These are phyloP conservation scores for Bipolaris gigantea DNA, from an alignment of 2,329 filamentous ascomycete species.

Conservation along the genomic window DNA sequence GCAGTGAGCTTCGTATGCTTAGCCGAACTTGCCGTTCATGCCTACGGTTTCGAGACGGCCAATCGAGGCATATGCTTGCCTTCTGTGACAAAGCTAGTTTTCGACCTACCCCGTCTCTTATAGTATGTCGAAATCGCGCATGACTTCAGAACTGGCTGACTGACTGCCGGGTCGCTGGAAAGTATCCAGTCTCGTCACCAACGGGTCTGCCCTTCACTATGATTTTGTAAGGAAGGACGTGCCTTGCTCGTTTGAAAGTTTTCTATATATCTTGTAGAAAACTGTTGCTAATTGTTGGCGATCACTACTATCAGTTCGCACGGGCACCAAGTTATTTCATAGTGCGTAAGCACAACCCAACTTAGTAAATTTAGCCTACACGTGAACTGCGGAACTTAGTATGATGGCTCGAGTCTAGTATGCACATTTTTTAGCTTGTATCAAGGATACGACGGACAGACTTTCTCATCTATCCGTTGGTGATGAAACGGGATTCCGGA, in stretches of 20 bases:
- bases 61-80: background rate
- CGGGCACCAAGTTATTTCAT: background rate
- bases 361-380: background rate
- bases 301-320: too few species aligned
- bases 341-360: background rate
- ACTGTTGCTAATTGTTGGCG: too few species aligned
- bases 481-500: background rate
- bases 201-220: background rate
- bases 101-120: background rate
- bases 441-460: background rate
- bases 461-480: background rate
- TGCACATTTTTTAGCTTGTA: background rate
- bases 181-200: background rate
- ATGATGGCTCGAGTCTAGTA: background rate
- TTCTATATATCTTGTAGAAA: too few species aligned
- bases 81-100: background rate
- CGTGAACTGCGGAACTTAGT: background rate
- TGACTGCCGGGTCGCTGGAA: too few species aligned
- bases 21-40: conserved; percentile 17
- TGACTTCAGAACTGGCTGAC: background rate
- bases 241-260: too few species aligned
- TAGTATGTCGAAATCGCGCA: conserved; percentile 7
- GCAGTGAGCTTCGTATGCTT: conserved; percentile 22
- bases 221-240: too few species aligned
- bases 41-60: conserved; percentile 1